Conservation (phyloP, 2,329 filamentous ascomycete genomes). For the Aschersonia sp. region DNA sequence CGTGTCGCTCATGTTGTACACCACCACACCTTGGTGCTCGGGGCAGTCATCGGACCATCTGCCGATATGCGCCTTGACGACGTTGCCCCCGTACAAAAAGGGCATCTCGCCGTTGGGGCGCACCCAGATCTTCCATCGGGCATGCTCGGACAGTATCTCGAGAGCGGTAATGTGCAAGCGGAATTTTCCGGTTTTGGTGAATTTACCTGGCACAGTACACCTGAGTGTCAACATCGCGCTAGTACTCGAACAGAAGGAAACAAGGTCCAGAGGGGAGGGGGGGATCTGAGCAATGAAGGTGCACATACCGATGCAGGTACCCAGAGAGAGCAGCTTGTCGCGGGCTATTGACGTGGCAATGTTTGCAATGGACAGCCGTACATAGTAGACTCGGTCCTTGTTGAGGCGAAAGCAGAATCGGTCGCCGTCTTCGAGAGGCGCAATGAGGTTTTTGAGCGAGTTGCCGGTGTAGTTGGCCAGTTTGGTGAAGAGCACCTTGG, state of each 20-base stretch:
- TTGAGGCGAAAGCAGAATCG: conserved; percentile 78
- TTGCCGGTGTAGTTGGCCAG: conserved; percentile 85
- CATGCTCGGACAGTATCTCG: conserved; percentile 77
- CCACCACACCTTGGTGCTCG: conserved; percentile 81
- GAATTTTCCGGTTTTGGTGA: conserved; percentile 95
- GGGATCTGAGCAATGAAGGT: too few species aligned
- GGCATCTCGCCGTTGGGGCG: conserved; percentile 96
- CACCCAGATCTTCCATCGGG: conserved; percentile 93
- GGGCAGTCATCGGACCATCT: conserved; percentile 84
- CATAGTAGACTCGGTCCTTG: conserved; percentile 78
- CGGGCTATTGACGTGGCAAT: conserved; percentile 75
- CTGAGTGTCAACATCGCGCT: background rate
- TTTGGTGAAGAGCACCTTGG: conserved; percentile 76
- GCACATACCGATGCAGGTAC: conserved; percentile 57
- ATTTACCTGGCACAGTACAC: conserved; percentile 47
- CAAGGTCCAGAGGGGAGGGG: too few species aligned
- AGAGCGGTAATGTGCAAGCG: conserved; percentile 81
- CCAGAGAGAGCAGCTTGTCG: conserved; percentile 71
- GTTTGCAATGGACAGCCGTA: conserved; percentile 79
- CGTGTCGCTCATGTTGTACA: conserved; percentile 84
- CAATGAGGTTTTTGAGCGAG: conserved; percentile 73
- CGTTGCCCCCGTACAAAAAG: conserved; percentile 85
- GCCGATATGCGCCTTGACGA: conserved; percentile 58
- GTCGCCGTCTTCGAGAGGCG: conserved; percentile 56
- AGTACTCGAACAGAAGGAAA: too few species aligned